A percentile compares a stretch with the other conserved stretches of the same genome.
These are phyloP conservation scores for Polytrichum commune DNA, from an alignment of 225 moss, liverwort and hornwort species.

Conservation along the genomic window DNA sequence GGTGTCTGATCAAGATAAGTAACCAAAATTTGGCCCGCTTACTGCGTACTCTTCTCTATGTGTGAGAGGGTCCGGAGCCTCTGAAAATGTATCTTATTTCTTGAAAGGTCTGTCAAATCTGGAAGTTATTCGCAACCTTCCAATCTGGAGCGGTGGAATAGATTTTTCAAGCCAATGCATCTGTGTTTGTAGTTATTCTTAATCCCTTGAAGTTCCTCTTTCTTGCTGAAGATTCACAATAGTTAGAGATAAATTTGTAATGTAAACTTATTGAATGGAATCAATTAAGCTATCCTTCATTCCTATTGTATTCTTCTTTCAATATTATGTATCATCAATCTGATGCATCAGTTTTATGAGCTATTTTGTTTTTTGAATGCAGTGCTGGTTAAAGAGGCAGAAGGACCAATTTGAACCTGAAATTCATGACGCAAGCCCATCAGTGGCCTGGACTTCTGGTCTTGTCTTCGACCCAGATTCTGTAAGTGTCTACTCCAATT, in stretches of 20 bases:
- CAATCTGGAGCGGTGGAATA: background rate
- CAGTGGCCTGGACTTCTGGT: conserved; percentile 87
- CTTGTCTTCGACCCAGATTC: conserved; percentile 39
- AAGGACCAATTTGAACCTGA: conserved; percentile 73
- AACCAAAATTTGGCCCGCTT: too few relatives aligned
- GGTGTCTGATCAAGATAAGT: too few relatives aligned
- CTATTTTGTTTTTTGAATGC: conserved; percentile 9
- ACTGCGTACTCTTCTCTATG: too few relatives aligned
- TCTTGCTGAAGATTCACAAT: too few relatives aligned
- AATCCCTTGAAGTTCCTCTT: too few relatives aligned
- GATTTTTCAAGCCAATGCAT: background rate
- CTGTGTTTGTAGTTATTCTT: background rate
- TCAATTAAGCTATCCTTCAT: too few relatives aligned
- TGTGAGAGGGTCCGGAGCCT: background rate
- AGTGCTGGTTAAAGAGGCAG: conserved; percentile 98
- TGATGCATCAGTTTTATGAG: background rate
- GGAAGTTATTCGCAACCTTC: background rate
- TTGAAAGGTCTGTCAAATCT: background rate
- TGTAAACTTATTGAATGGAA: too few relatives aligned
- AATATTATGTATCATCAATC: too few relatives aligned
- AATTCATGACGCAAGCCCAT: conserved; percentile 47
- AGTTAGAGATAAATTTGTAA: too few relatives aligned
- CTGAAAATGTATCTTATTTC: background rate
- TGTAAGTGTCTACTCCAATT: conserved; percentile 32
- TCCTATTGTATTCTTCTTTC: too few relatives aligned